These are phyloP conservation scores for Chrysoporthe cubensis DNA, from an alignment of 2,329 filamentous ascomycete genomes.

Conservation along the genomic window DNA sequence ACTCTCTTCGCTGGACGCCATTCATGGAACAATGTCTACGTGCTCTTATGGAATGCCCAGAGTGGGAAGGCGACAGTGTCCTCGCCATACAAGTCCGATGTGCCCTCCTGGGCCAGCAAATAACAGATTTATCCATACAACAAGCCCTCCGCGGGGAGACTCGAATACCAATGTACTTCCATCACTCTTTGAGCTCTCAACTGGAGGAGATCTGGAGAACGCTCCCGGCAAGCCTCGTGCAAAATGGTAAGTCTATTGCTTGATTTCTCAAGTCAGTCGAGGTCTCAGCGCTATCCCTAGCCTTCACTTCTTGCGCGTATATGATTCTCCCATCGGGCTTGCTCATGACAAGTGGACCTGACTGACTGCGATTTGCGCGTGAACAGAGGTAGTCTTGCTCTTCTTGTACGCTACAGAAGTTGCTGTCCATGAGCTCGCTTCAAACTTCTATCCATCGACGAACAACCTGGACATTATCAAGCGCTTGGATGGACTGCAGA, in stretches of 20 bases:
- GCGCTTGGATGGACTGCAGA: constrained; percentile 35
- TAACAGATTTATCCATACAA: constrained; percentile 25
- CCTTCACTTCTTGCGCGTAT: neutral
- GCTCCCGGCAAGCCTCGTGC: constrained; percentile 32
- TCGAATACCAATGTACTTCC: constrained; percentile 32
- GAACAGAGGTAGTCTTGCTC: constrained; percentile 40
- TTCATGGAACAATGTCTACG: constrained; percentile 62
- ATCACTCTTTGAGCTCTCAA: constrained; percentile 34
- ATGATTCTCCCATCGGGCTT: neutral
- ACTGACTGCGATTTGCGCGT: neutral
- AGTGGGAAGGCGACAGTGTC: constrained; percentile 53
- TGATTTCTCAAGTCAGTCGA: neutral
- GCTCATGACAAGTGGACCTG: neutral
- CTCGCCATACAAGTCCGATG: constrained; percentile 48
- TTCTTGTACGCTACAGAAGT: constrained; percentile 43
- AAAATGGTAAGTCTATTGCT: constrained; percentile 30
- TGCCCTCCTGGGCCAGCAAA: constrained; percentile 45
- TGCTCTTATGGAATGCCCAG: constrained; percentile 48
- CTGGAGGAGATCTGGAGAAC: constrained; percentile 33
- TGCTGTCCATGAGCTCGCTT: constrained; percentile 42
- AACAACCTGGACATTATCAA: constrained; percentile 10
- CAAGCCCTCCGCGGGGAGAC: constrained; percentile 23
- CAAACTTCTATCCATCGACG: constrained; percentile 29
- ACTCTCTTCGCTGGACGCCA: constrained; percentile 59
- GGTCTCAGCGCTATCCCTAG: neutral